Percentiles rank a stretch among this genome's conserved stretches.
Evolutionary conservation across 805 yeast species (phyloP).

Genomic region (Candida parachauliodes): DNA sequence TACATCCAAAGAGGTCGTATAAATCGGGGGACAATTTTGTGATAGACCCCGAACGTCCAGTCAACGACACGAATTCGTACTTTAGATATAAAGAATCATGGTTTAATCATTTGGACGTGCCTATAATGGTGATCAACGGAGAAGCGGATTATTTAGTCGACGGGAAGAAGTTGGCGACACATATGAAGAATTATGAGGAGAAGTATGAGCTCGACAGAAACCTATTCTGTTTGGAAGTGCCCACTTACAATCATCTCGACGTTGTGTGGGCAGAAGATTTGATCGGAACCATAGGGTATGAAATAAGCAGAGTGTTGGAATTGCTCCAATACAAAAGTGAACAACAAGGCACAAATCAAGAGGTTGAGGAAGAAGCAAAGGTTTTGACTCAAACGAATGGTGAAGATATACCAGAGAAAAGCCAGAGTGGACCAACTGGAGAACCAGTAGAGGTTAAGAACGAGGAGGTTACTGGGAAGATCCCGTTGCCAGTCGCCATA

Average conservation of each 20-base stretch:
- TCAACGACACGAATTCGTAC: slow-evolving; percentile 38
- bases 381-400: too few relatives aligned
- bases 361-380: too few relatives aligned
- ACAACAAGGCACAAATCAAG: too few relatives aligned
- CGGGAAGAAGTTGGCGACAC: slow-evolving; percentile 62
- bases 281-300: slow-evolving; percentile 57
- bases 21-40: slow-evolving; percentile 23
- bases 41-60: slow-evolving; percentile 17
- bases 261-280: slow-evolving; percentile 90
- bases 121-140: slow-evolving; percentile 65
- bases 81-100: slow-evolving; percentile 52
- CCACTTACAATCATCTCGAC: slow-evolving; percentile 80
- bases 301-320: slow-evolving; percentile 11
- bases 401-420: too few relatives aligned
- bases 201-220: slow-evolving; percentile 30
- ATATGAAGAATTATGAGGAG: slow-evolving; percentile 60
- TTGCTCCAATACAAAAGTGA: too few relatives aligned
- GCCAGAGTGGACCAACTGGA: too few relatives aligned
- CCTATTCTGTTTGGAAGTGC: slow-evolving; percentile 43
- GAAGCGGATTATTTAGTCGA: slow-evolving; percentile 74
- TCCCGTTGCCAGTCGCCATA: background rate
- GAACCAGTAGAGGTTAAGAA: background rate
- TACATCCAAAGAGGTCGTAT: slow-evolving; percentile 31
- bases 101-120: slow-evolving; percentile 49
- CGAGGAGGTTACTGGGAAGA: background rate